Base-by-base conservation (phyloP, 768 basidiomycete genomes). In the Lactarius psammicola region DNA sequence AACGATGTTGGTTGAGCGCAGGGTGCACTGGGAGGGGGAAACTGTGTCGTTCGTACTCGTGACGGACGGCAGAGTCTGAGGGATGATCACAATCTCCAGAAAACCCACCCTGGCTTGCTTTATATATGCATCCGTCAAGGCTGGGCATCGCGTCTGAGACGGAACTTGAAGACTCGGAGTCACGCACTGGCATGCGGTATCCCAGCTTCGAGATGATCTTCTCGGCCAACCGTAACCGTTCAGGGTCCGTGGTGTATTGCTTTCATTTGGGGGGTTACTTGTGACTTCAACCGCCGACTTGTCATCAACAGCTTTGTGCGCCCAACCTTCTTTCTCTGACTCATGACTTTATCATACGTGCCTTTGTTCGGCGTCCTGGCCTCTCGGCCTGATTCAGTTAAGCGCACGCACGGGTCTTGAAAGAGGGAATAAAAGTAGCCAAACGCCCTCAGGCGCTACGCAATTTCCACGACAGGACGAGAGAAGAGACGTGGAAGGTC, bases 1-100 rank as follows among this genome's bases (percentile, higher is more conserved):
- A 54, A 23, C 18, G 60, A 40, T 11, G 56, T 38, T 11, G n/a
- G 51, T 20, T 28, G 59, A 15, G 28, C 28, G 46, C 3, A n/a
- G n/a, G 26, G 17, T 6, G 58, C 15, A 58, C 28, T 11, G 57
- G 57, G 51, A 59, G 57, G 61, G 54, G 57, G 40, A 54, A 23
- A 49, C 38, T 58, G 26, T 36, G n/a, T 44, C 42, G 38, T 46
- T 65, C 65, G 49, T 66, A 33, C 31, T 62, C 49, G 33, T 38
- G 15, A 57, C 15, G n/a, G 23, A 20, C 10, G 28, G 33, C 20
- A 26, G 42, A 34, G 20, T n/a, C 44, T 11, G 23, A 49, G 23
- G 13, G 23, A 15, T 15, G 23, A 49, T 49, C 49, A 11, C 49
- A 6, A 49, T 49, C 49, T 15, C 5, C n/a, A 4, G 0, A 26